Conservation (phyloP, 805 yeast genomes). For the Huiozyma naganishii region DNA sequence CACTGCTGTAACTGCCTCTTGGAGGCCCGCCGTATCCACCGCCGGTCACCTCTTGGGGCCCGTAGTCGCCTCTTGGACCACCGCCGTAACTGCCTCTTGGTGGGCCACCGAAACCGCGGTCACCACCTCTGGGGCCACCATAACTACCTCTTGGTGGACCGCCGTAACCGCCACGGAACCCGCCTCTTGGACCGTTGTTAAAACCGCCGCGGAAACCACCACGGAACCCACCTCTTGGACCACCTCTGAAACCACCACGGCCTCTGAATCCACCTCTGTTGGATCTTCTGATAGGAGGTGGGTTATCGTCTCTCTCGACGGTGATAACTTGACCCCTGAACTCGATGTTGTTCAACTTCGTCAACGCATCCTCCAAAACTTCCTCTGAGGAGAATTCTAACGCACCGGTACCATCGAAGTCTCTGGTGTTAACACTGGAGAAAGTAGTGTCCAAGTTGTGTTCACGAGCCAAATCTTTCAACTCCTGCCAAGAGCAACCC, state of each 20-base stretch:
- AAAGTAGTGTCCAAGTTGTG: conserved; percentile 58
- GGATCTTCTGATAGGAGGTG: conserved; percentile 40
- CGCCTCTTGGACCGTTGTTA: conserved; percentile 31
- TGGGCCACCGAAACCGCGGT: conserved; percentile 31
- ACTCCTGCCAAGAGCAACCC: conserved; percentile 76
- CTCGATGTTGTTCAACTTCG: conserved; percentile 59
- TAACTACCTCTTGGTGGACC: conserved; percentile 26
- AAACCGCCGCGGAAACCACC: conserved; percentile 35
- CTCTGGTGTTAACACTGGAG: conserved; percentile 36
- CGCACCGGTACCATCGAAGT: conserved; percentile 38
- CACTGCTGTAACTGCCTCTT: conserved; percentile 24
- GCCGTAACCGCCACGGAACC: conserved; percentile 32
- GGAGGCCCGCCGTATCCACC: conserved; percentile 31
- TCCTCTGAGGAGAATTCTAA: conserved; percentile 49
- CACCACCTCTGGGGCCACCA: conserved; percentile 33
- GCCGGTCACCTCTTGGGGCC: conserved; percentile 30
- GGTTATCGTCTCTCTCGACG: conserved; percentile 66
- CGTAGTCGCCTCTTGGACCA: conserved; percentile 26
- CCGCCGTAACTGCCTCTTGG: conserved; percentile 25
- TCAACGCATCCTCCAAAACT: conserved; percentile 63
- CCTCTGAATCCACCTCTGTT: conserved; percentile 38
- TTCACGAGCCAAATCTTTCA: conserved; percentile 82
- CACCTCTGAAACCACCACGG: conserved; percentile 40
- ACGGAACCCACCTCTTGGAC: conserved; percentile 31
- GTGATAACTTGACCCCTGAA: conserved; percentile 58